Percentiles rank a stretch among this genome's conserved stretches.
Conservation (phyloP, 73 alveolate species). For the Paramecium primaurelia region DNA sequence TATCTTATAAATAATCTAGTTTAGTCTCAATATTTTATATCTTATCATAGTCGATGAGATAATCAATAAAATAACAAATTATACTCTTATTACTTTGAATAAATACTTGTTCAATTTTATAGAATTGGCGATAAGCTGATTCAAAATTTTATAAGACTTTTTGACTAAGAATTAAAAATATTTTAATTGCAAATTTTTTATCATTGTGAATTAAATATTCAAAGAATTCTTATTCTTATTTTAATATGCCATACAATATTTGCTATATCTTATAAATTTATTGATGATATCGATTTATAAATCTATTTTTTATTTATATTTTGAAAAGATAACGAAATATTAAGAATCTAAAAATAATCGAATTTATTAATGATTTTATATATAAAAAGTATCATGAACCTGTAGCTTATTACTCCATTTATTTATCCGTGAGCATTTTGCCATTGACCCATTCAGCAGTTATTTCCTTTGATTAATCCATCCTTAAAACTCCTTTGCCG, state of each 20-base stretch:
- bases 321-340: not conserved
- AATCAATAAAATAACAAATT: not conserved
- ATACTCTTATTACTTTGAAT: too few relatives aligned
- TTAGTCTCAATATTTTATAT: not conserved
- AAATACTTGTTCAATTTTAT: not conserved
- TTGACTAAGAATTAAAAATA: not conserved
- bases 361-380: not conserved
- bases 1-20: too few relatives aligned
- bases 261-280: too few relatives aligned
- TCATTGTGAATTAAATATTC: too few relatives aligned
- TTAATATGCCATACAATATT: too few relatives aligned
- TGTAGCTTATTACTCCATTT: not conserved
- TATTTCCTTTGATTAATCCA: not conserved
- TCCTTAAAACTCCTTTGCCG: constrained; percentile 24
- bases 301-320: not conserved
- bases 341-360: not conserved
- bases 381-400: constrained; percentile 12
- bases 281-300: too few relatives aligned
- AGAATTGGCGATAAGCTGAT: not conserved
- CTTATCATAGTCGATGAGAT: not conserved
- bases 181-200: too few relatives aligned
- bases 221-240: too few relatives aligned
- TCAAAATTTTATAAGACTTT: not conserved
- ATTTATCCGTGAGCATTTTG: constrained; percentile 29
- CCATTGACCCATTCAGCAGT: constrained; percentile 41